Evolutionary conservation across 768 basidiomycete genomes (phyloP).

Genomic region (Suillus lakei): DNA sequence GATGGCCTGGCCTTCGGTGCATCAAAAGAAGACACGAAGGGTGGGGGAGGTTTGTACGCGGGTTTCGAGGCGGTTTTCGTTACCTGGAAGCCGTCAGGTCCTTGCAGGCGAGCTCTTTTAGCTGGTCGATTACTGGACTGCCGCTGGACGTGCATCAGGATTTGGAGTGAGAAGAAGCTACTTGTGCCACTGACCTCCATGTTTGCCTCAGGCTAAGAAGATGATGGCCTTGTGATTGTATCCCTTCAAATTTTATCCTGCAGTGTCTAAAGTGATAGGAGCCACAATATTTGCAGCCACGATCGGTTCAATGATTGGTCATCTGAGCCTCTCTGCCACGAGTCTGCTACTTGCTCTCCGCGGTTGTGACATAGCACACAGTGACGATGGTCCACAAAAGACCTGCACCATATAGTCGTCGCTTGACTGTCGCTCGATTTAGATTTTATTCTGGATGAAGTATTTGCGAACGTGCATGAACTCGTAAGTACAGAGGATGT

Average conservation of each 20-base stretch:
- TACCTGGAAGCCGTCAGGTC: slow-evolving; percentile 36
- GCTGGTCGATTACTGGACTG: slow-evolving; percentile 3
- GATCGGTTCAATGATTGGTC: slow-evolving; percentile 1
- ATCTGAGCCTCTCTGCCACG: no score
- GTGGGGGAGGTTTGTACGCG: slow-evolving; percentile 19
- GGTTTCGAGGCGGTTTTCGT: slow-evolving; percentile 26
- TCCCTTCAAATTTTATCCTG: background rate
- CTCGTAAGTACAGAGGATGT: background rate
- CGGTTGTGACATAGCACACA: no score
- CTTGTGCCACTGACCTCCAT: slow-evolving; percentile 12
- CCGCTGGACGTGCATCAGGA: background rate
- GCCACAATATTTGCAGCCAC: background rate
- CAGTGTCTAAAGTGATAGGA: background rate
- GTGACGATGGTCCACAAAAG: no score
- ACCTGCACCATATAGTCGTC: no score
- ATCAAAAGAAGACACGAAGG: slow-evolving; percentile 35
- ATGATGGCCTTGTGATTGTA: background rate
- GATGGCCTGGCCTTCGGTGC: background rate
- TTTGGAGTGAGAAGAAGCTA: background rate
- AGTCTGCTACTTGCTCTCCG: no score
- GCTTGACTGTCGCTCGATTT: background rate
- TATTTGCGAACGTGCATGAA: background rate
- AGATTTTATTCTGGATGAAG: background rate
- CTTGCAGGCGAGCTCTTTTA: slow-evolving; percentile 18
- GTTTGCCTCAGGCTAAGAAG: background rate